Evolutionary conservation across 805 yeast genomes (phyloP), one percentile per base, ranked within the genome.

Genomic region (Lachancea meyersii): DNA sequence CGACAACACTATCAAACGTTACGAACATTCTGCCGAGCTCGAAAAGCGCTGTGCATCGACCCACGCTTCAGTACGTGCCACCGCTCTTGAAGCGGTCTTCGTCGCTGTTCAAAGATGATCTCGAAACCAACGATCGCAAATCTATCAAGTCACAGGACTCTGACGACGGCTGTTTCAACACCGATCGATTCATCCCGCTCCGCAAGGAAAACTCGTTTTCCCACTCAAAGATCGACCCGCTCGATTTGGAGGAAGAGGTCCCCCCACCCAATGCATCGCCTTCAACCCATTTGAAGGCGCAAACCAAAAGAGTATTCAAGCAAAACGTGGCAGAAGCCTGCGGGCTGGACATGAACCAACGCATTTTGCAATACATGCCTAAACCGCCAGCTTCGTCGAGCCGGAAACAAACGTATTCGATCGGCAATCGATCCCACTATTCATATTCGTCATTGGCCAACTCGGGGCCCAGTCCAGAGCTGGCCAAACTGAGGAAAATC

Each of bases 261-360:
- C 74, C 76, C 13, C 70, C 73, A 21, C 70, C 75, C 30, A 70
- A 68, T 46, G 74, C 73, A 9, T 69, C 75, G 1, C 75, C 75
- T 2, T 60, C 67, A 2, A 64, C 68, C 28, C 75, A 65, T 52
- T 57, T 67, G 19, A 65, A 62, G 45, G 73, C 70, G 1, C 75
- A 64, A 47, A 68, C 72, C 5, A 66, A 65, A 41, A 53, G 61
- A 33, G 68, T 68, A 5, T 86, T 86, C 56, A 82, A 83, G 60
- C 77, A 78, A 53, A 81, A 86, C 21, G 95, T 91, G 1, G 97
- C 97, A 0, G 84, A 84, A 57, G 97, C 97, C 0, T 91, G 97
- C 61, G 97, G 98, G 0, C 70, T 88, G 38, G 82, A 84, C 45
- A 76, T 85, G 55, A 82, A 86, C 48, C 82, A 86, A 48, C 71